phyloP scores from a whole-genome alignment of 805 yeast species.

The Starmerella roubikii region DNA sequence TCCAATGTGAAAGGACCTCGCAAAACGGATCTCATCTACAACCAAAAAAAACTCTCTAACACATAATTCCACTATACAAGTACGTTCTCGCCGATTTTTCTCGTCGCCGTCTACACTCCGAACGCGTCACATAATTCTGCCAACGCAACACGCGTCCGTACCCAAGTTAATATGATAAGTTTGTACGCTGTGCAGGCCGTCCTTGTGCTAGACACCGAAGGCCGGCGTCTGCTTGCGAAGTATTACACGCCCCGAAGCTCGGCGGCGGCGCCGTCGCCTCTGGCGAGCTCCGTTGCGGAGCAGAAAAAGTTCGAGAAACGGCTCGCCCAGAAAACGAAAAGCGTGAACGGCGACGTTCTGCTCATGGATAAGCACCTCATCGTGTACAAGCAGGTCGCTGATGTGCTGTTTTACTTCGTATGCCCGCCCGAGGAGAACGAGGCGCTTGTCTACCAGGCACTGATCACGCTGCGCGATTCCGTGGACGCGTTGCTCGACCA shows the following conservation, averaged over 20 bases:
- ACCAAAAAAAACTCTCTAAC: no score
- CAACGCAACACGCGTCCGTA: no score
- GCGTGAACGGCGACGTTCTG: constrained; percentile 66
- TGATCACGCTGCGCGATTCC: constrained; percentile 68
- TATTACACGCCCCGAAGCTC: constrained; percentile 53
- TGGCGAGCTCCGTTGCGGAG: constrained; percentile 37
- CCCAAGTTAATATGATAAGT: constrained; percentile 31
- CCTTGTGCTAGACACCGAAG: constrained; percentile 67
- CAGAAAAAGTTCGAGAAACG: constrained; percentile 67
- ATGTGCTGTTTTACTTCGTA: constrained; percentile 55
- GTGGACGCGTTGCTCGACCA: constrained; percentile 57
- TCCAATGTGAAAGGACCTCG: no score
- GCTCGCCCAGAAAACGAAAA: constrained; percentile 61
- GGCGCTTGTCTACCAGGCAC: constrained; percentile 56
- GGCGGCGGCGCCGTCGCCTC: constrained; percentile 29
- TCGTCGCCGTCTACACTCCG: no score
- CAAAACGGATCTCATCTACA: no score
- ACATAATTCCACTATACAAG: no score
- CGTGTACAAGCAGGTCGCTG: constrained; percentile 76
- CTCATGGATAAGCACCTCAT: constrained; percentile 67
- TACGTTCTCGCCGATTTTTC: no score
- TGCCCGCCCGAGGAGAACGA: constrained; percentile 79
- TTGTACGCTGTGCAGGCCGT: constrained; percentile 74
- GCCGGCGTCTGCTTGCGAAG: constrained; percentile 68
- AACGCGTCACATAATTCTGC: no score